Conservation (phyloP, 2,329 filamentous ascomycete genomes). For the Reticulascus tulasneorum region DNA sequence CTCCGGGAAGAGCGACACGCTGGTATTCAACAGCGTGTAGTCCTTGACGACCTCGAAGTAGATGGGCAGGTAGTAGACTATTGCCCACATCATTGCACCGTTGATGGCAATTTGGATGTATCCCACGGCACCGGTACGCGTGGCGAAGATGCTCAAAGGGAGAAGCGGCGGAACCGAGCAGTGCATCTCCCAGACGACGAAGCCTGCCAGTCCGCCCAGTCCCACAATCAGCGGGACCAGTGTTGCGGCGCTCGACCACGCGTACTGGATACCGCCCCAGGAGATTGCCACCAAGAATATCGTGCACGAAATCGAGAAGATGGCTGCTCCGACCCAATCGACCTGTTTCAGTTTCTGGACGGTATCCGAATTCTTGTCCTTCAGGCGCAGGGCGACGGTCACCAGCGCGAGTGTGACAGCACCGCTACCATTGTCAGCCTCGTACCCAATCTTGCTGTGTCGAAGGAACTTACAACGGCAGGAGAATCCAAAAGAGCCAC, state of each 20-base stretch:
- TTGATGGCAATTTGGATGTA: background rate
- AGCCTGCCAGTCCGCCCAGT: background rate
- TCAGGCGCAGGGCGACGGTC: too few relatives aligned
- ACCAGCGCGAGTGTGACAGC: too few relatives aligned
- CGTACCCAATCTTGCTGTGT: too few relatives aligned
- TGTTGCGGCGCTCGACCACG: background rate
- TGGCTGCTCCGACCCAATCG: conserved; percentile 1
- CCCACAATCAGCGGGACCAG: conserved; percentile 1
- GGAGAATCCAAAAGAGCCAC: too few relatives aligned
- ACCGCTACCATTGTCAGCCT: too few relatives aligned
- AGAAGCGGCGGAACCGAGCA: background rate
- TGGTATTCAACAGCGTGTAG: conserved; percentile 10
- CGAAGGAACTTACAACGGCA: too few relatives aligned
- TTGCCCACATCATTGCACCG: conserved; percentile 2
- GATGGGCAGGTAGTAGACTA: conserved; percentile 13
- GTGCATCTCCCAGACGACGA: background rate
- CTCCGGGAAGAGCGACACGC: conserved; percentile 15
- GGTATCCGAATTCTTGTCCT: too few relatives aligned
- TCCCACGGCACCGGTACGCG: too few relatives aligned
- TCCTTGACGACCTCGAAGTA: conserved; percentile 18
- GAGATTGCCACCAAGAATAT: conserved; percentile 4
- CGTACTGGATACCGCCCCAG: conserved; percentile 2
- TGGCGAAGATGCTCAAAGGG: background rate
- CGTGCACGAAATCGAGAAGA: conserved; percentile 1
- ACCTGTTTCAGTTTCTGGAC: conserved; percentile 1